A percentile compares a stretch with the other conserved stretches of the same genome.
These are phyloP conservation scores for Phlebiopsis gigantea DNA, from an alignment of 768 basidiomycete species.

Conservation along the genomic window DNA sequence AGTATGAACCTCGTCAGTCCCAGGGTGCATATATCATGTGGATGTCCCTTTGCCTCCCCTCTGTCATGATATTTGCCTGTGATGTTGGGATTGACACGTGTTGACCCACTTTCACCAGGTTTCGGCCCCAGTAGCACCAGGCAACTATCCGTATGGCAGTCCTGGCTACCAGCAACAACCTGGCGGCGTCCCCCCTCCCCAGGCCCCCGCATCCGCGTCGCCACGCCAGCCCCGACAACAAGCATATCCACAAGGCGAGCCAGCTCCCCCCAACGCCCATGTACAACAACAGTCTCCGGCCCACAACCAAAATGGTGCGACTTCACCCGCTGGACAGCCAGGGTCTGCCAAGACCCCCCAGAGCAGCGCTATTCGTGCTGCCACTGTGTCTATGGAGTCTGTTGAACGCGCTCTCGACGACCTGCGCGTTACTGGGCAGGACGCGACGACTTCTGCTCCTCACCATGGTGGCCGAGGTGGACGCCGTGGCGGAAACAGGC, in stretches of 20 bases:
- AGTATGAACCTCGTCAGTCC: conserved; percentile 31
- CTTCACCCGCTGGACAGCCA: conserved; percentile 18
- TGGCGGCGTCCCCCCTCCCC: conserved; percentile 4
- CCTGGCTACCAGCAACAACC: conserved; percentile 18
- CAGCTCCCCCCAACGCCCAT: conserved; percentile 13
- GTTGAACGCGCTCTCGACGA: conserved; percentile 56
- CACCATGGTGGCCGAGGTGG: conserved; percentile 25
- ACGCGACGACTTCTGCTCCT: conserved; percentile 12
- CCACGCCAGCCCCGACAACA: conserved; percentile 19
- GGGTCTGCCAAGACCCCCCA: conserved; percentile 26
- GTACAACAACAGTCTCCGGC: conserved; percentile 1
- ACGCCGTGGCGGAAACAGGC: conserved; percentile 34
- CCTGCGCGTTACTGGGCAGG: conserved; percentile 31
- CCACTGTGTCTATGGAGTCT: conserved; percentile 69
- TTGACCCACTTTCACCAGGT: conserved; percentile 29
- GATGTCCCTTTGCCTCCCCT: conserved; percentile 61
- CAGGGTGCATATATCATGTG: conserved; percentile 46
- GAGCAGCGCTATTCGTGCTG: conserved; percentile 59
- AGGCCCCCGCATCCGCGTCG: conserved; percentile 13
- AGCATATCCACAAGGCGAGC: conserved; percentile 12
- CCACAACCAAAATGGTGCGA: conserved; percentile 19
- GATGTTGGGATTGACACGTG: conserved; percentile 3
- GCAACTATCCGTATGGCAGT: conserved; percentile 19
- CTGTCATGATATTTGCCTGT: conserved; percentile 19
- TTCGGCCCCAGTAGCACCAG: conserved; percentile 37